phyloP scores from a whole-genome alignment of 768 basidiomycete species.

The Pleurotus platypus region DNA sequence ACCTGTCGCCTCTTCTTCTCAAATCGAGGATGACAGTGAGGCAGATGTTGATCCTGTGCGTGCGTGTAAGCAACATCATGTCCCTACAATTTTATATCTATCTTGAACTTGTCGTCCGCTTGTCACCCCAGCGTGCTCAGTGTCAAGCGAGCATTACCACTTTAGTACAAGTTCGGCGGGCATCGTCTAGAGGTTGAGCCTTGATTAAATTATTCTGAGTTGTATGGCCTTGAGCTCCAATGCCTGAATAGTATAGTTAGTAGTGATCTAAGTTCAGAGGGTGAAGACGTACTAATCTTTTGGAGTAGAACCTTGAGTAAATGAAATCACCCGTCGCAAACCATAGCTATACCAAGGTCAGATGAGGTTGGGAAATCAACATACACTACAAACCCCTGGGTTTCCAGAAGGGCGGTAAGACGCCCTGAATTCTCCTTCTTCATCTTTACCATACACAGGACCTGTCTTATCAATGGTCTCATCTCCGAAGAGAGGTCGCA shows the following conservation, averaged over 20 bases:
- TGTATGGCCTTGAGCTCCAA: conserved; percentile 32
- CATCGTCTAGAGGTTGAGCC: too few species aligned
- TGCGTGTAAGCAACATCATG: too few species aligned
- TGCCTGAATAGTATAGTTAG: conserved; percentile 16
- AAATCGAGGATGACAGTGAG: too few species aligned
- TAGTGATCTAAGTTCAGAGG: not conserved
- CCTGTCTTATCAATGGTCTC: conserved; percentile 26
- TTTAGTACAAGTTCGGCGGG: too few species aligned
- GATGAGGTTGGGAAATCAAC: too few species aligned
- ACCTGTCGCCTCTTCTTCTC: too few species aligned
- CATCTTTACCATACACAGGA: conserved; percentile 34
- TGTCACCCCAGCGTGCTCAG: too few species aligned
- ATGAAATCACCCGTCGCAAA: conserved; percentile 34
- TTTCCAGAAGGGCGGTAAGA: conserved; percentile 37
- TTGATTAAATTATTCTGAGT: conserved; percentile 13
- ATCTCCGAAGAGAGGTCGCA: conserved; percentile 30
- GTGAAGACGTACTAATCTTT: conserved; percentile 26
- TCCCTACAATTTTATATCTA: too few species aligned
- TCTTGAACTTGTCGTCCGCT: too few species aligned
- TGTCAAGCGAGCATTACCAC: too few species aligned
- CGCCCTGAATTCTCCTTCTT: conserved; percentile 35
- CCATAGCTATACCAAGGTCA: conserved; percentile 28
- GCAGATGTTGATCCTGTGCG: too few species aligned
- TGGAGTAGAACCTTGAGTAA: conserved; percentile 28
- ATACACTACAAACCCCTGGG: conserved; percentile 29